Percentiles rank a stretch among this genome's conserved stretches.
Conservation (phyloP, 1,139 yeast genomes). For the Entelexis sorbosivorans region DNA sequence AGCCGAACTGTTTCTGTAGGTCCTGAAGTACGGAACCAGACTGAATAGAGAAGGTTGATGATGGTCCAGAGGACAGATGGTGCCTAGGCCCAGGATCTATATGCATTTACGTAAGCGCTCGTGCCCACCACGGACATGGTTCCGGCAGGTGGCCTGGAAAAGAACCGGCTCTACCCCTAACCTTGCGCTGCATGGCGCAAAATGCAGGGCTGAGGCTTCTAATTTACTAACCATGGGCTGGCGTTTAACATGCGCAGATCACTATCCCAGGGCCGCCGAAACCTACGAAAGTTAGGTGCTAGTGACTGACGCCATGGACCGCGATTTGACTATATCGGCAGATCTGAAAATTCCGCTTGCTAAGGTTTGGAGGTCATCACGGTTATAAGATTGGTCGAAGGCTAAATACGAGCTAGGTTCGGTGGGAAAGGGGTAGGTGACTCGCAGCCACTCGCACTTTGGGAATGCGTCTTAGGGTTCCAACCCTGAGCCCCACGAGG, state of each 20-base stretch:
- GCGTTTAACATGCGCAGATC: too few relatives aligned
- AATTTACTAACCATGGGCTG: not conserved
- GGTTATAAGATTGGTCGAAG: not conserved
- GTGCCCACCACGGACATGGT: constrained; percentile 2
- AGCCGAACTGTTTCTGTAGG: not conserved
- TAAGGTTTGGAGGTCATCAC: too few relatives aligned
- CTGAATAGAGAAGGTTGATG: not conserved
- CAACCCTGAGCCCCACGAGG: not conserved
- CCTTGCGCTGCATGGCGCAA: not conserved
- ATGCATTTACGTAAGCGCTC: constrained; percentile 1
- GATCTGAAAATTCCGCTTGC: too few relatives aligned
- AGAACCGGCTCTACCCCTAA: not conserved
- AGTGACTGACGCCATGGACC: too few relatives aligned
- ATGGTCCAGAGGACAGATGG: not conserved
- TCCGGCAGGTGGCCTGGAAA: not conserved
- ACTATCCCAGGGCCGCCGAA: too few relatives aligned
- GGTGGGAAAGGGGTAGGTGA: not conserved
- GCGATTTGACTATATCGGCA: too few relatives aligned
- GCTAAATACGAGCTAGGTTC: not conserved
- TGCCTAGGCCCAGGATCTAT: not conserved
- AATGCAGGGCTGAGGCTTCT: not conserved
- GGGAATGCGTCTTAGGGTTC: not conserved
- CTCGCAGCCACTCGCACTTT: not conserved
- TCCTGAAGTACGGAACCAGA: not conserved
- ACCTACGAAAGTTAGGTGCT: too few relatives aligned